Evolutionary conservation across 2,329 filamentous ascomycete genomes (phyloP), one percentile per base, ranked within the genome.

Genomic region (Alternaria brassicicola): DNA sequence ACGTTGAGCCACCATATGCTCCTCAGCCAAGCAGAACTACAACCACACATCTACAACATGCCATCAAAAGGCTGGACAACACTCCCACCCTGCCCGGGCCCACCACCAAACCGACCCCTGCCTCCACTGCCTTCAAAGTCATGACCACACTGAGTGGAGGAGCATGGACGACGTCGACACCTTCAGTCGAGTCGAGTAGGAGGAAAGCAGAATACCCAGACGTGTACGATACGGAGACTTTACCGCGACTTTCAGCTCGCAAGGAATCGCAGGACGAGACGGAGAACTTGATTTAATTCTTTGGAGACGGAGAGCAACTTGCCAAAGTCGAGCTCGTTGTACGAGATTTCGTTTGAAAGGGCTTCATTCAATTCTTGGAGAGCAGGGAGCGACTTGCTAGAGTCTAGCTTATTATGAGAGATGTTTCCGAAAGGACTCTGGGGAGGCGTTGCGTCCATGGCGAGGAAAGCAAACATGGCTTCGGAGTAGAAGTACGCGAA

Each of bases 141-240:
- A 47, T 47, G 25, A 47, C 30, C 28, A 47, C 43, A 35, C 2
- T n/a, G 28, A 43, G 41, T 17, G 23, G 23, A 38, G 15, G 23
- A 43, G 41, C 17, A 15, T 17, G 23, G 10, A n/a, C 23, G 39
- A 33, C 43, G 30, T 46, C 43, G 43, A 46, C 12, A 31, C 43
- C 12, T 13, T 46, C 28, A 17, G 39, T 42, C 39, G 15, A 42
- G 30, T 47, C 43, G 19, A 47, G 43, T 13, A 47, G 43, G 28
- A 47, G 43, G 30, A 47, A 33, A 47, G 30, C 43, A 47, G 43
- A 47, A 35, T 47, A 47, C 43, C 43, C 43, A 47, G 10, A 47
- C 19, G 15, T 47, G 43, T 47, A 47, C 43, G 43, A 47, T 47
- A 21, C 43, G 28, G 35, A 26, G n/a, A 47, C 31, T 23, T 23